Evolutionary conservation across 257 asterid species (phyloP), one percentile per base, ranked within the genome.

Genomic region (Solanum arcanum): DNA sequence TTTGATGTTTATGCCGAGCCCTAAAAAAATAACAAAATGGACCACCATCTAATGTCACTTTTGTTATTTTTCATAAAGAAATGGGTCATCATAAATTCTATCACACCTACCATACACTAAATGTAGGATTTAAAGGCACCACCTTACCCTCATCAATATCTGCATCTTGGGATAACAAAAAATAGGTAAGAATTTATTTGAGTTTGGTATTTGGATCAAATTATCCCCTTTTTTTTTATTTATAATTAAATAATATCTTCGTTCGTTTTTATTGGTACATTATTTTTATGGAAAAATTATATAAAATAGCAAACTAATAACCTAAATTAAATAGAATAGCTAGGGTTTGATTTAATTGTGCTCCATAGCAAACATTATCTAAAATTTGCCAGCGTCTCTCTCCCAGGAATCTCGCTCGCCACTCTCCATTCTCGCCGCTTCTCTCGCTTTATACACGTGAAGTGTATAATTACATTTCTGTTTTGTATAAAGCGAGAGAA

Each of bases 21-120:
- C 5, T 33, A 3, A 9, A 37, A 39, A 74, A 39, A 39, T 42
- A 39, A 73, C 29, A 73, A 73, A 74, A 42, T 39, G 49, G 25
- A 74, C 31, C 52, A 74, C 23, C 37, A 6, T 23, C 37, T 7
- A 68, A 33, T 25, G 86, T 47, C 47, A 5, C 90, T 86, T 85
- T 86, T 72, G 44, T 85, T 64, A 76, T 35, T 83, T 21, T 23
- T 77, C 72, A 86, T 29, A 25, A 42, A 89, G 90, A 31, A 89
- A 87, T 91, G 93, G 94, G 88, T 82, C 78, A 91, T 91, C 93
- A 91, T 91, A 83, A 93, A 88, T 86, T 87, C 91, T 89, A 86
- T 90, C 90, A 86, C 86, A 89, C 92, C 93, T 64, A 59, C 80
- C 89, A 69, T 25, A 46, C 88, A 86, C 70, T 74, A 18, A 82